Conservation (phyloP, 2,329 filamentous ascomycete genomes). For the Fusarium subtropicale region DNA sequence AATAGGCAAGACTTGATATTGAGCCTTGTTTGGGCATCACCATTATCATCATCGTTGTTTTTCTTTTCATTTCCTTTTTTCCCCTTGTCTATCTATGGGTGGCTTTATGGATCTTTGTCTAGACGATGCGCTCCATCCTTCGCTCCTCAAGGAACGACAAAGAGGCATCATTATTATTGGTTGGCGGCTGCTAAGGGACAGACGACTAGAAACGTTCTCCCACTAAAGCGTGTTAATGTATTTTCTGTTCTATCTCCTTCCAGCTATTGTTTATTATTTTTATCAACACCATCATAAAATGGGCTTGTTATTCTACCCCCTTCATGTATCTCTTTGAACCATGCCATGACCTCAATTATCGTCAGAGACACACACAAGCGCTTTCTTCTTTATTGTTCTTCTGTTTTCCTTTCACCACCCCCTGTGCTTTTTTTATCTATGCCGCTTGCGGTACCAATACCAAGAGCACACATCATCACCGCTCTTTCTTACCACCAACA, state of each 20-base stretch:
- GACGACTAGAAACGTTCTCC: slow-evolving; percentile 5
- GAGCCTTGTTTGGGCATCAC: background rate
- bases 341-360: background rate
- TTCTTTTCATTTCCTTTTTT: background rate
- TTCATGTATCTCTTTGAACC: slow-evolving; percentile 13
- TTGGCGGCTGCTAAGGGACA: slow-evolving; percentile 11
- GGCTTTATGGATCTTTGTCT: slow-evolving; percentile 26
- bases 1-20: slow-evolving; percentile 5
- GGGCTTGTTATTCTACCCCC: slow-evolving; percentile 9
- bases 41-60: background rate
- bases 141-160: slow-evolving; percentile 26
- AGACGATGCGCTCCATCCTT: slow-evolving; percentile 36
- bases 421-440: background rate
- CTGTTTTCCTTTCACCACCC: background rate
- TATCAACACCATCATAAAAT: slow-evolving; percentile 19
- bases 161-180: slow-evolving; percentile 36
- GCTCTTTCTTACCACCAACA: slow-evolving; percentile 10
- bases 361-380: background rate
- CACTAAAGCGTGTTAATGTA: slow-evolving; percentile 27
- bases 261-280: slow-evolving; percentile 8
- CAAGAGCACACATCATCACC: slow-evolving; percentile 11
- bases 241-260: background rate
- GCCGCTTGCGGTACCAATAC: slow-evolving; percentile 25
- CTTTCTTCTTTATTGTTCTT: background rate
- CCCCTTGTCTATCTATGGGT: slow-evolving; percentile 5